These are phyloP conservation scores for Boletus vinaceobasis DNA, from an alignment of 768 basidiomycete genomes.

Conservation along the genomic window DNA sequence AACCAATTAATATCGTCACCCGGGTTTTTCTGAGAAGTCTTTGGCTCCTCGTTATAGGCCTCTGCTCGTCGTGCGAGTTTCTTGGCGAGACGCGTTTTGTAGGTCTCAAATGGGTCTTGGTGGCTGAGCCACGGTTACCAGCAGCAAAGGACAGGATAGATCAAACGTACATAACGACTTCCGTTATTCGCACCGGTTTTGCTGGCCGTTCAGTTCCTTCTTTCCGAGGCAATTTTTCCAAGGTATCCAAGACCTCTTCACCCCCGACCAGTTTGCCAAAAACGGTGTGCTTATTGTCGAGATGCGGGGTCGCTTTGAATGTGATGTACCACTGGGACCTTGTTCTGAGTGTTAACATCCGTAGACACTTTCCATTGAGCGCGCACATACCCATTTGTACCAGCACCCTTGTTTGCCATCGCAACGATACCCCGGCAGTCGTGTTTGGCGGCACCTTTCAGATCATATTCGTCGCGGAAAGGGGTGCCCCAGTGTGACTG, in stretches of 20 bases:
- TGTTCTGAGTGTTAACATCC: not conserved
- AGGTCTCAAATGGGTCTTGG: conserved; percentile 94
- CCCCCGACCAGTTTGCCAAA: conserved; percentile 98
- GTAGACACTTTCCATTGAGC: not conserved
- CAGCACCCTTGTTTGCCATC: conserved; percentile 95
- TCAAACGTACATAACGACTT: conserved; percentile 73
- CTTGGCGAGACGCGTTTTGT: conserved; percentile 78
- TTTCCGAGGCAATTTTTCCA: conserved; percentile 80
- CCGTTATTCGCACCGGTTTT: conserved; percentile 81
- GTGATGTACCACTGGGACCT: conserved; percentile 95
- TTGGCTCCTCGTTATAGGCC: conserved; percentile 30
- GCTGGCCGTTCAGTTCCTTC: conserved; percentile 84
- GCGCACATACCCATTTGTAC: conserved; percentile 71
- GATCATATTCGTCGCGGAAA: conserved; percentile 90
- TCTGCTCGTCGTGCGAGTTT: conserved; percentile 52
- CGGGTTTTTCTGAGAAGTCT: conserved; percentile 47
- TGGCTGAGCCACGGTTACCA: conserved; percentile 46
- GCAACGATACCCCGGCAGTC: conserved; percentile 81
- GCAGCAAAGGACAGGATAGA: not conserved
- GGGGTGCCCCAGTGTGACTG: conserved; percentile 93
- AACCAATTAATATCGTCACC: conserved; percentile 84
- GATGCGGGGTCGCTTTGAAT: conserved; percentile 76
- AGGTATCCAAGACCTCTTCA: conserved; percentile 79
- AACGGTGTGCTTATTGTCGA: conserved; percentile 93
- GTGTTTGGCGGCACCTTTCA: conserved; percentile 86